Evolutionary conservation across 2,329 filamentous ascomycete species (phyloP).

Genomic region (Penicillium sp.): DNA sequence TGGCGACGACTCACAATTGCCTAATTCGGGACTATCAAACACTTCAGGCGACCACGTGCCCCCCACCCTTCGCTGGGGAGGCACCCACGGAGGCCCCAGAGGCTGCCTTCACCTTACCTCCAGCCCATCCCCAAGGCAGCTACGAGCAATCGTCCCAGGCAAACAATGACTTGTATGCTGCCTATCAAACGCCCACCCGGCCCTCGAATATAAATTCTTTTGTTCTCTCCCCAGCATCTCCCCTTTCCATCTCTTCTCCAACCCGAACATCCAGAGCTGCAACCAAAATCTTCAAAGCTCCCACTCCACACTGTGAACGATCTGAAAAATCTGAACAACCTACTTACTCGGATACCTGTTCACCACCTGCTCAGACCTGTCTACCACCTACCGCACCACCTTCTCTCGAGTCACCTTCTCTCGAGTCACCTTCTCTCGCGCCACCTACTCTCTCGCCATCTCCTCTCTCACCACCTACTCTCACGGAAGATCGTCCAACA

Average conservation of each 20-base stretch:
- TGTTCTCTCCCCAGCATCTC: not conserved
- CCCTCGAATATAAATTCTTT: not conserved
- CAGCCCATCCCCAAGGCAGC: not conserved
- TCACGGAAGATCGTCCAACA: not conserved
- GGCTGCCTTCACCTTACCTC: not conserved
- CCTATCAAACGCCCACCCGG: not conserved
- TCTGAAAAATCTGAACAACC: not conserved
- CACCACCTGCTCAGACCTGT: not conserved
- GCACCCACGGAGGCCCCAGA: not conserved
- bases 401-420: too few species aligned
- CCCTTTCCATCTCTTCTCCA: conserved; percentile 10
- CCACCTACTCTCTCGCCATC: too few species aligned
- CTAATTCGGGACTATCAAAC: conserved; percentile 19
- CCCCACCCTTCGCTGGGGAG: not conserved
- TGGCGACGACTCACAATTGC: conserved; percentile 26
- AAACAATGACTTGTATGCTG: not conserved
- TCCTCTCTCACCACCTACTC: not conserved
- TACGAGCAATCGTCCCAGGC: conserved; percentile 4
- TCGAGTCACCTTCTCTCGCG: too few species aligned
- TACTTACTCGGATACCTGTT: not conserved
- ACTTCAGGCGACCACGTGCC: not conserved
- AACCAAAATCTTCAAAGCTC: not conserved
- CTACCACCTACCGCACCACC: too few species aligned
- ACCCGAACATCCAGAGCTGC: not conserved
- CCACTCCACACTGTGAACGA: not conserved